These are phyloP conservation scores for Phialophora tarda DNA, from an alignment of 2,329 filamentous ascomycete species.

Conservation along the genomic window DNA sequence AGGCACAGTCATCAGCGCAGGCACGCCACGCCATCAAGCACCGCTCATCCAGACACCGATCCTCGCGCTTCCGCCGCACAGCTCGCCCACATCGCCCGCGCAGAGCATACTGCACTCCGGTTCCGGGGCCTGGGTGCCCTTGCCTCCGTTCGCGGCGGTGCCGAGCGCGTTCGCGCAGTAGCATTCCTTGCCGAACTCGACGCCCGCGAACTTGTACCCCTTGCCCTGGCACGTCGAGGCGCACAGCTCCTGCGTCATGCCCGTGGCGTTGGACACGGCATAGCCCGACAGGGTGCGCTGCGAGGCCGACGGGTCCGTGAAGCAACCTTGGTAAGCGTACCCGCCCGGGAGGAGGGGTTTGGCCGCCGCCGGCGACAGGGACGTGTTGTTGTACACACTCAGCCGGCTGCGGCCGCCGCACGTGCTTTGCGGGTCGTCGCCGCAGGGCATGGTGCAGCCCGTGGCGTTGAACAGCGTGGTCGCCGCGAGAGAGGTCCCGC, in stretches of 20 bases:
- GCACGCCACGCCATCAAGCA: not conserved
- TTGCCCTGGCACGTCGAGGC: constrained; percentile 31
- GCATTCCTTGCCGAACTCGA: constrained; percentile 49
- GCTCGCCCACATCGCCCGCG: constrained; percentile 37
- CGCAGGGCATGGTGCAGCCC: constrained; percentile 40
- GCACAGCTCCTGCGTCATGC: constrained; percentile 52
- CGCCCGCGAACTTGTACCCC: constrained; percentile 46
- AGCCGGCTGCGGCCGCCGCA: constrained; percentile 40
- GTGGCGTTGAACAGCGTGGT: constrained; percentile 27
- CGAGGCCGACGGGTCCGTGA: constrained; percentile 31
- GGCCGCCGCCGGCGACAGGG: constrained; percentile 26
- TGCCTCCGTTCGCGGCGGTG: constrained; percentile 34
- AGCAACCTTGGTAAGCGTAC: constrained; percentile 37
- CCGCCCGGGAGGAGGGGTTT: constrained; percentile 12
- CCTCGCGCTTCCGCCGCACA: constrained; percentile 40
- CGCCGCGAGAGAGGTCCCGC: constrained; percentile 37
- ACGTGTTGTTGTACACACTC: constrained; percentile 31
- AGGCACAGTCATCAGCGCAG: not conserved
- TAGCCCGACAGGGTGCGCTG: constrained; percentile 27
- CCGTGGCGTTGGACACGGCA: constrained; percentile 54
- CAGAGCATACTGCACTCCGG: constrained; percentile 37
- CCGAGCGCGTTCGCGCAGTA: constrained; percentile 42
- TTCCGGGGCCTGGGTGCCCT: constrained; percentile 20
- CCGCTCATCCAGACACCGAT: constrained; percentile 37
- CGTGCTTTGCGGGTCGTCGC: constrained; percentile 36